Evolutionary conservation across 2,329 filamentous ascomycete species (phyloP).

Genomic region (Tolypocladium ovalisporum): DNA sequence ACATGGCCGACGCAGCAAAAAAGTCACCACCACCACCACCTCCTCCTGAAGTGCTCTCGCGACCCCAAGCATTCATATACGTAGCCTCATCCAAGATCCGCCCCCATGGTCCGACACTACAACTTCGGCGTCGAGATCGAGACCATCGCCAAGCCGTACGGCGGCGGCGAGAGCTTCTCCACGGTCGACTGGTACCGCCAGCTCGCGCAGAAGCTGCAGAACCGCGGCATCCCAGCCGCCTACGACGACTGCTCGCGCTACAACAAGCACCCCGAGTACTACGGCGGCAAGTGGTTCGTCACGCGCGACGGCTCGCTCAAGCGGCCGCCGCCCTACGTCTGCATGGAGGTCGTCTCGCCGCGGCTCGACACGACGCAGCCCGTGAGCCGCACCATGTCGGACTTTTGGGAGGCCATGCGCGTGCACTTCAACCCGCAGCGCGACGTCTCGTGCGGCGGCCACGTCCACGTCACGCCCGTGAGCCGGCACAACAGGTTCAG

Average conservation of each 20-base stretch:
- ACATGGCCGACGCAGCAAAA: not conserved
- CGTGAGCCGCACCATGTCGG: conserved; percentile 20
- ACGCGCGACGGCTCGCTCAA: conserved; percentile 28
- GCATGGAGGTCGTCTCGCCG: conserved; percentile 30
- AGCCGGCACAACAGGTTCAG: conserved; percentile 22
- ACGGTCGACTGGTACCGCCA: conserved; percentile 29
- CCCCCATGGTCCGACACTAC: conserved; percentile 21
- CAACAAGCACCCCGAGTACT: conserved; percentile 30
- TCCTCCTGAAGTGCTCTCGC: not conserved
- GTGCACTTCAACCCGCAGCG: conserved; percentile 27
- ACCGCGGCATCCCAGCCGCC: conserved; percentile 24
- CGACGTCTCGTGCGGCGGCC: conserved; percentile 24
- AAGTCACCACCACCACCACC: not conserved
- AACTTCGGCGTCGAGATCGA: conserved; percentile 30
- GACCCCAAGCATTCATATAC: not conserved
- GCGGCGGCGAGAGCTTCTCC: conserved; percentile 22
- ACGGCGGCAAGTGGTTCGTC: conserved; percentile 30
- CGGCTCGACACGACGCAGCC: conserved; percentile 22
- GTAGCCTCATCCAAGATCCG: not conserved
- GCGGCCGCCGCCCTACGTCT: conserved; percentile 23
- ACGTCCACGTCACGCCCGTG: conserved; percentile 27
- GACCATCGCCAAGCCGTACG: conserved; percentile 24
- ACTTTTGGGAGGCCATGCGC: conserved; percentile 30
- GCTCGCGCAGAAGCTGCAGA: conserved; percentile 25
- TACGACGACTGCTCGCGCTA: conserved; percentile 26